These are phyloP conservation scores for Carex arenaria DNA, from an alignment of 202 grass and related monocot genomes.

Conservation along the genomic window DNA sequence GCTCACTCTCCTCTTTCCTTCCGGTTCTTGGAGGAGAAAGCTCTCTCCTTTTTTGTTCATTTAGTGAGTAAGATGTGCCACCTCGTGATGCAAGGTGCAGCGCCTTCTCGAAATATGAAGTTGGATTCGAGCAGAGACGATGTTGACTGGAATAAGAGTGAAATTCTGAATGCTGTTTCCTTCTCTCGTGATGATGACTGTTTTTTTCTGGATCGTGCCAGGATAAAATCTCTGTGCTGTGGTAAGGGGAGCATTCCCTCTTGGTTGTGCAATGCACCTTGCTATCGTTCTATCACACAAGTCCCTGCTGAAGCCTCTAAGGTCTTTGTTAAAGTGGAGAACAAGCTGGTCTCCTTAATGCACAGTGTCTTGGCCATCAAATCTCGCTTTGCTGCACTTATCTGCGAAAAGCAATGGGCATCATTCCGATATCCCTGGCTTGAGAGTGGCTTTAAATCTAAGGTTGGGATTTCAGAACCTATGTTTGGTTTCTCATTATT, in stretches of 20 bases:
- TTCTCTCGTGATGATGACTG: not conserved
- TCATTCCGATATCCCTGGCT: not conserved
- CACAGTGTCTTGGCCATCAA: not conserved
- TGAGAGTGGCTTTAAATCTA: not conserved
- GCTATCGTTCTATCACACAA: not conserved
- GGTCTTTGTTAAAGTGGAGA: not conserved
- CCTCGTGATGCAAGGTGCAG: not conserved
- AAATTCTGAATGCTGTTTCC: constrained; percentile 25
- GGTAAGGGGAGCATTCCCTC: not conserved
- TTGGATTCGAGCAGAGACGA: not conserved
- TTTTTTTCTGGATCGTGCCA: constrained; percentile 22
- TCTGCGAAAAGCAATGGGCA: not conserved
- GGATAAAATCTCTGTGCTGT: not conserved
- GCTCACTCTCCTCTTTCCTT: not conserved
- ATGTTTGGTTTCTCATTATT: not conserved
- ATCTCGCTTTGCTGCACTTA: not conserved
- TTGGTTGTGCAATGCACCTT: not conserved
- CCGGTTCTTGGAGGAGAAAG: not conserved
- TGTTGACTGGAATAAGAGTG: constrained; percentile 7
- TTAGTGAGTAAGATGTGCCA: not conserved
- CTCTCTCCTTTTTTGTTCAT: not conserved
- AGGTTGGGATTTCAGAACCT: not conserved
- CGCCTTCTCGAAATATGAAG: not conserved
- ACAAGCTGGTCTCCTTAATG: not conserved
- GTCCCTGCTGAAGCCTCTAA: not conserved